Percentiles rank a stretch among this genome's conserved stretches.
Evolutionary conservation across 2,329 filamentous ascomycete genomes (phyloP).

Genomic region (Aphanoascus verrucosus): DNA sequence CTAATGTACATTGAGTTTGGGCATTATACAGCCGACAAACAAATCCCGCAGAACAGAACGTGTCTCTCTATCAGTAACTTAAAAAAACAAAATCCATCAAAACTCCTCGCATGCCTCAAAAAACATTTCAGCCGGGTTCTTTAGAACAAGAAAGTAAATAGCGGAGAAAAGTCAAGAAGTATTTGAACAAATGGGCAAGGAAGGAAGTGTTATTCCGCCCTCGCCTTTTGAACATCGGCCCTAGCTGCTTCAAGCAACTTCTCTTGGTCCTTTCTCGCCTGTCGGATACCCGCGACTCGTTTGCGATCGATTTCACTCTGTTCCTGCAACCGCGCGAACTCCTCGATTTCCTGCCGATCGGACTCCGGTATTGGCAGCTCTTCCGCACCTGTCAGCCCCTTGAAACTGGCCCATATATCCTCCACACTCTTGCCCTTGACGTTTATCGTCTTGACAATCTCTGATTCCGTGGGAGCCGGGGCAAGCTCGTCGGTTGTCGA

Average conservation of each 20-base stretch:
- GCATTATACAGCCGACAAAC: not conserved
- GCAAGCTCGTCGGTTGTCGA: constrained; percentile 24
- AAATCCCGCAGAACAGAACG: not conserved
- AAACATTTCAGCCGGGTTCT: not conserved
- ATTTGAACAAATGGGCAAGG: not conserved
- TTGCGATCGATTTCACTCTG: constrained; percentile 32
- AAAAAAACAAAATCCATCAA: not conserved
- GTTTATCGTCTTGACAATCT: constrained; percentile 30
- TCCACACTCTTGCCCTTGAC: constrained; percentile 30
- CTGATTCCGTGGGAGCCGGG: constrained; percentile 23
- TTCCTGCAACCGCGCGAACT: constrained; percentile 27
- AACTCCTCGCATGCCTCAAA: constrained; percentile 1
- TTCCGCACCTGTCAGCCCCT: constrained; percentile 41
- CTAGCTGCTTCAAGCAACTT: constrained; percentile 36
- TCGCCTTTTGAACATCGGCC: constrained; percentile 35
- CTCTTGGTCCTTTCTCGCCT: constrained; percentile 38
- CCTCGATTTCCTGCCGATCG: constrained; percentile 29
- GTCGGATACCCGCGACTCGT: constrained; percentile 30
- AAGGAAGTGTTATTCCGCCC: constrained; percentile 21
- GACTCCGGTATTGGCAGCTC: constrained; percentile 26
- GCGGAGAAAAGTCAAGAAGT: not conserved
- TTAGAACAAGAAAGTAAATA: not conserved
- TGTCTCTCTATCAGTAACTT: constrained; percentile 1
- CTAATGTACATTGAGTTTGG: constrained; percentile 2
- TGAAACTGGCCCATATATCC: constrained; percentile 36